These are phyloP conservation scores for Rachicladosporium sp. DNA, from an alignment of 2,329 filamentous ascomycete species.

Conservation along the genomic window DNA sequence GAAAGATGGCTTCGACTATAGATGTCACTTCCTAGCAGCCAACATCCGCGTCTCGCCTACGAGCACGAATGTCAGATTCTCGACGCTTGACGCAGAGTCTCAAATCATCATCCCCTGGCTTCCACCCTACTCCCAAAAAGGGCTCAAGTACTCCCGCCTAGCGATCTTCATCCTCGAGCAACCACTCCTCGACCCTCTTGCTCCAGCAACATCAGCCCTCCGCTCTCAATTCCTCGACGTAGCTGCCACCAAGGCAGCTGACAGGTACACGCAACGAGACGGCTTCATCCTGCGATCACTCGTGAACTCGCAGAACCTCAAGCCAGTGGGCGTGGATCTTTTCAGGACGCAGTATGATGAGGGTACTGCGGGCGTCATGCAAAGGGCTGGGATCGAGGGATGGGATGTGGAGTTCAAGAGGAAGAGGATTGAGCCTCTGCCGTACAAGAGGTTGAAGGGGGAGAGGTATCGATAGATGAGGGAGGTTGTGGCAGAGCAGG, in stretches of 20 bases:
- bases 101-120: conserved; percentile 72
- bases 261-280: conserved; percentile 30
- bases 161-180: conserved; percentile 78
- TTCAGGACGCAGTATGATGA: conserved; percentile 90
- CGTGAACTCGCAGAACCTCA: conserved; percentile 54
- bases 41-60: conserved; percentile 55
- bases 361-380: conserved; percentile 76
- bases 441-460: conserved; percentile 47
- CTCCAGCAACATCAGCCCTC: conserved; percentile 42
- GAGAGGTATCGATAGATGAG: conserved; percentile 31
- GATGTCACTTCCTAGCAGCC: conserved; percentile 77
- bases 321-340: conserved; percentile 68
- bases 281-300: conserved; percentile 66
- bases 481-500: background rate
- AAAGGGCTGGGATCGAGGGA: conserved; percentile 59
- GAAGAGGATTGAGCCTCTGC: conserved; percentile 58
- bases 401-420: conserved; percentile 75
- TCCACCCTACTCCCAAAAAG: conserved; percentile 78
- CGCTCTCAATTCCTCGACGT: conserved; percentile 64
- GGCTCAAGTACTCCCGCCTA: conserved; percentile 80
- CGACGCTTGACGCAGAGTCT: conserved; percentile 41
- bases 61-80: conserved; percentile 51
- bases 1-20: conserved; percentile 61
- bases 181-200: conserved; percentile 35
- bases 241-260: conserved; percentile 59